These are phyloP conservation scores for Barnettozyma vustinii DNA, from an alignment of 805 yeast species.

Conservation along the genomic window DNA sequence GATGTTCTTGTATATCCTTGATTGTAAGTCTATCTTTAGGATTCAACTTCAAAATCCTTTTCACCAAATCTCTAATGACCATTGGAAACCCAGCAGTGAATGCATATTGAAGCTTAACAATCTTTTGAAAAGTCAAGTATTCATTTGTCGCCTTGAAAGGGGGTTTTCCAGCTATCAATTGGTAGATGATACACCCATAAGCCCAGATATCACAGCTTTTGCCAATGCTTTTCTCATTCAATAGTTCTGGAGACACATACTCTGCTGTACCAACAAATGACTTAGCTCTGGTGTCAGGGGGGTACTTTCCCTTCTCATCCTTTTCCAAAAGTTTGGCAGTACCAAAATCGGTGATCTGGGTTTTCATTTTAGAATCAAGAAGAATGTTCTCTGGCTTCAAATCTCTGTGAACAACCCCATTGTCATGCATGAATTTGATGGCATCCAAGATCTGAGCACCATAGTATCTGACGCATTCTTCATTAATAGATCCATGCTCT, in stretches of 20 bases:
- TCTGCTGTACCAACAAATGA: slow-evolving; percentile 94
- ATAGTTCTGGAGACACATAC: slow-evolving; percentile 83
- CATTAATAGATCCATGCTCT: slow-evolving; percentile 64
- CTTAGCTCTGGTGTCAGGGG: slow-evolving; percentile 62
- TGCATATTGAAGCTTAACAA: slow-evolving; percentile 74
- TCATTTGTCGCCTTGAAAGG: slow-evolving; percentile 84
- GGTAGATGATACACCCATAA: slow-evolving; percentile 91
- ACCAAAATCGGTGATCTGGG: slow-evolving; percentile 79
- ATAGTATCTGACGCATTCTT: slow-evolving; percentile 61
- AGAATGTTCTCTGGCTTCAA: slow-evolving; percentile 79
- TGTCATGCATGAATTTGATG: slow-evolving; percentile 61
- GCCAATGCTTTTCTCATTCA: slow-evolving; percentile 74
- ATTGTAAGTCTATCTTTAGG: slow-evolving; percentile 61
- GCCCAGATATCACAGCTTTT: slow-evolving; percentile 98
- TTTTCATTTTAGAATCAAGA: slow-evolving; percentile 52
- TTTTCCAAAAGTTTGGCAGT: slow-evolving; percentile 68
- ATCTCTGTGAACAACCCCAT: slow-evolving; percentile 78
- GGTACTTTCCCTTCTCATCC: slow-evolving; percentile 47
- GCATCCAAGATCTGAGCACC: slow-evolving; percentile 74
- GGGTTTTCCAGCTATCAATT: slow-evolving; percentile 91
- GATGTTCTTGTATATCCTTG: slow-evolving; percentile 53
- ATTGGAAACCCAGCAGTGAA: slow-evolving; percentile 82
- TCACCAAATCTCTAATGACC: slow-evolving; percentile 65
- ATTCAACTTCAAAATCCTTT: slow-evolving; percentile 56
- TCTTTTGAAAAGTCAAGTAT: slow-evolving; percentile 75